A percentile compares a stretch with the other conserved stretches of the same genome.
These are phyloP conservation scores for Phenoliferia sp. DNA, from an alignment of 1,284 basidiomycete genomes.

Conservation along the genomic window DNA sequence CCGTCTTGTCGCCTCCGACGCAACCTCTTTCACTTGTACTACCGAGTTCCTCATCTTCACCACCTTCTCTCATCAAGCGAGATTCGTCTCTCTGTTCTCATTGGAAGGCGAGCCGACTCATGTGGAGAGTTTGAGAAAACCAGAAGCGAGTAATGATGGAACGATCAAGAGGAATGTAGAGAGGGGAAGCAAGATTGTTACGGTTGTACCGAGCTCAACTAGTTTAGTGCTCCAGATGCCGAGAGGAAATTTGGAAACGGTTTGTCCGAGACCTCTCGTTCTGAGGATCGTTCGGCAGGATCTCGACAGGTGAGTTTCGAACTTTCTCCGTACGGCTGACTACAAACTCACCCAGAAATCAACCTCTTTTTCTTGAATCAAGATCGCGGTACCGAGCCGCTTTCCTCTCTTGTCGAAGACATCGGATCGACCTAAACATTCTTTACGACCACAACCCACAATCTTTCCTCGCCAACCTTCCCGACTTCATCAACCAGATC, in stretches of 20 bases:
- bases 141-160: constrained; percentile 37
- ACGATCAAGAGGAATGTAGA: constrained; percentile 63
- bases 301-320: constrained; percentile 58
- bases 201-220: constrained; percentile 79
- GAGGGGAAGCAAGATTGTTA: constrained; percentile 77
- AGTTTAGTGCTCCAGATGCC: constrained; percentile 94
- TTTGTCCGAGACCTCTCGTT: constrained; percentile 87
- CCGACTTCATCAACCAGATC: constrained; percentile 75
- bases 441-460: constrained; percentile 72
- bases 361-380: too few species aligned
- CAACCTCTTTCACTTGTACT: constrained; percentile 62
- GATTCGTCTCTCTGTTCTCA: constrained; percentile 58
- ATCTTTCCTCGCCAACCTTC: constrained; percentile 61
- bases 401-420: constrained; percentile 84
- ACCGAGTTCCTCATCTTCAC: constrained; percentile 82
- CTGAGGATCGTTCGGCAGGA: constrained; percentile 73
- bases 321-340: background rate
- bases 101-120: constrained; percentile 1
- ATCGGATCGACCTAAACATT: constrained; percentile 85
- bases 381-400: constrained; percentile 68
- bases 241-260: constrained; percentile 91
- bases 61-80: constrained; percentile 73
- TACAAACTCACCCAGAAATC: background rate
- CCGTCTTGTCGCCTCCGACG: constrained; percentile 27
- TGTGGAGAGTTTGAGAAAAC: constrained; percentile 25